Conservation (phyloP, 129 eudicot species). For the Chrysanthemum makinoi region DNA sequence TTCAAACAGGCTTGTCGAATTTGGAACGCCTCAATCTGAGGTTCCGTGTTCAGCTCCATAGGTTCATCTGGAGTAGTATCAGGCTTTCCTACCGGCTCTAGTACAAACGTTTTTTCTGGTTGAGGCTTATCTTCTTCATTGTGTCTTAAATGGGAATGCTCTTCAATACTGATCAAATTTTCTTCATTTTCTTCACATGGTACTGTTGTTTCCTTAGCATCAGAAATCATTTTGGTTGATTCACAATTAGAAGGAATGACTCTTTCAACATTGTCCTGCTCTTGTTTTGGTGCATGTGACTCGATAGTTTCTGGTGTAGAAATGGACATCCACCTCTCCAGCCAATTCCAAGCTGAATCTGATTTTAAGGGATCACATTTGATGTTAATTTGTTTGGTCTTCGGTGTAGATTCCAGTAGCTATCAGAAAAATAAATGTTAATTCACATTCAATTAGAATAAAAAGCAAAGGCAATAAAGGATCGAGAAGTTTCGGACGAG, state of each 20-base stretch:
- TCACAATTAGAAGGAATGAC: background rate
- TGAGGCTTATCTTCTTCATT: constrained; percentile 33
- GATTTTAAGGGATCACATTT: constrained; percentile 69
- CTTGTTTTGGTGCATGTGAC: constrained; percentile 22
- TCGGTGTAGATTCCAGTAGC: constrained; percentile 73
- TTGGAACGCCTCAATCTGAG: background rate
- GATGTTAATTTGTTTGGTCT: constrained; percentile 53
- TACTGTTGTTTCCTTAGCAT: constrained; percentile 28
- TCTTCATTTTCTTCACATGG: constrained; percentile 37
- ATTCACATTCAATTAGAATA: constrained; percentile 10
- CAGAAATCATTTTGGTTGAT: background rate
- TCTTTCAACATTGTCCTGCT: background rate
- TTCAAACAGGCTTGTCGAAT: constrained; percentile 36
- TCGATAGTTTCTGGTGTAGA: constrained; percentile 31
- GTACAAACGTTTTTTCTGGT: background rate
- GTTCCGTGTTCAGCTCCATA: background rate
- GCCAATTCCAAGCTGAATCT: constrained; percentile 52
- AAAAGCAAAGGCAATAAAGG: background rate
- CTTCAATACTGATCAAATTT: constrained; percentile 20
- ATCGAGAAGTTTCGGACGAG: background rate
- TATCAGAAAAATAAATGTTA: constrained; percentile 16
- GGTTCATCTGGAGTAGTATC: constrained; percentile 28
- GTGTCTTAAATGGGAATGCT: background rate
- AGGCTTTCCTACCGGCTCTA: constrained; percentile 21
- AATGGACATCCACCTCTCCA: too few species aligned